A percentile compares a stretch with the other conserved stretches of the same genome.
phyloP scores from a whole-genome alignment of 495 filamentous ascomycete genomes.

The Hypomontagnella submonticulosa region DNA sequence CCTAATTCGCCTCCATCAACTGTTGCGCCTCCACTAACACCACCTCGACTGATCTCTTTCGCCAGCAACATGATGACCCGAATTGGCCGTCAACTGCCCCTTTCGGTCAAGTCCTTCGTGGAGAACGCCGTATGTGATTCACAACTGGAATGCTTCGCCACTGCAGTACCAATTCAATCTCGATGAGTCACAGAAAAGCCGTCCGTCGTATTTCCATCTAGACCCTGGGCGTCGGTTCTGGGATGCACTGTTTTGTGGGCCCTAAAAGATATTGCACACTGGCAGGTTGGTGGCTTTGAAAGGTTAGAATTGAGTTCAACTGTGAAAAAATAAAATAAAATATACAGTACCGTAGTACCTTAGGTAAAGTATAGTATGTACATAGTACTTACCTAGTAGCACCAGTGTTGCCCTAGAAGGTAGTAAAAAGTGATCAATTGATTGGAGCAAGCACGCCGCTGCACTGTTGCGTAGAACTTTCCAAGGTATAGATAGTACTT shows the following conservation, averaged over 20 bases:
- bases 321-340: neutral
- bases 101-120: slow-evolving; percentile 23
- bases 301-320: slow-evolving; percentile 4
- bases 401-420: no score
- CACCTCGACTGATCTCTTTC: slow-evolving; percentile 37
- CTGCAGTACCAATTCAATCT: slow-evolving; percentile 15
- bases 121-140: slow-evolving; percentile 12
- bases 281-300: neutral
- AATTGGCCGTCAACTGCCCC: slow-evolving; percentile 18
- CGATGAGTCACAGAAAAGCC: slow-evolving; percentile 26
- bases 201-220: slow-evolving; percentile 1
- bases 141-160: slow-evolving; percentile 18
- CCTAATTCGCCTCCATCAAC: slow-evolving; percentile 37
- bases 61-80: slow-evolving; percentile 38
- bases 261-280: neutral
- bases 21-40: slow-evolving; percentile 22
- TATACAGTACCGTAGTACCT: no score
- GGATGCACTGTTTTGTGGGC: slow-evolving; percentile 16
- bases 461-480: slow-evolving; percentile 19
- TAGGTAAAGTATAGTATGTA: no score
- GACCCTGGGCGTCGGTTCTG: neutral
- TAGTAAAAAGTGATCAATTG: neutral
- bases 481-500: slow-evolving; percentile 2
- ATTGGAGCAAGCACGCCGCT: slow-evolving; percentile 2
- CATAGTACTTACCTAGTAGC: no score